These are phyloP conservation scores for Daldinia sp. DNA, from an alignment of 2,329 filamentous ascomycete species.

Conservation along the genomic window DNA sequence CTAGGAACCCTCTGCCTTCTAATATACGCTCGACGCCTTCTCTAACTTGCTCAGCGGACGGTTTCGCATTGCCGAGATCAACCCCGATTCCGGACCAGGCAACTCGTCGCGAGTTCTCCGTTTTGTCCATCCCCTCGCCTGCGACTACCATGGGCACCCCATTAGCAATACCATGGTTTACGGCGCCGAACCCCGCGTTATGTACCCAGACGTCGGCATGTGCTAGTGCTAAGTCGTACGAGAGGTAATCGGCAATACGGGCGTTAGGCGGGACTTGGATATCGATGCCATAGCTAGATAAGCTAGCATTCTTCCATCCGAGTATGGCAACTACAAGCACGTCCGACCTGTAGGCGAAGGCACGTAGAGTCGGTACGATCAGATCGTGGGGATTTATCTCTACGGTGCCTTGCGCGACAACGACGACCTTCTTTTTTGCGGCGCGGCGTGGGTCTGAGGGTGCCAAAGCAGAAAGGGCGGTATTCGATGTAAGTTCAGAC, in stretches of 20 bases:
- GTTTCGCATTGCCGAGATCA: slow-evolving; percentile 44
- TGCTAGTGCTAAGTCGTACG: slow-evolving; percentile 51
- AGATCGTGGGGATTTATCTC: slow-evolving; percentile 50
- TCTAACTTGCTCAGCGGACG: slow-evolving; percentile 41
- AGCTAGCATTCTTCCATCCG: slow-evolving; percentile 45
- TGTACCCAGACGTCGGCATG: slow-evolving; percentile 51
- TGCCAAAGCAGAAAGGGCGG: slow-evolving; percentile 13
- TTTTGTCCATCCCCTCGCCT: slow-evolving; percentile 54
- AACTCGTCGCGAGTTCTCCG: slow-evolving; percentile 49
- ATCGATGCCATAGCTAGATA: slow-evolving; percentile 27
- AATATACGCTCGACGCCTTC: slow-evolving; percentile 45
- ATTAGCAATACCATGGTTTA: slow-evolving; percentile 52
- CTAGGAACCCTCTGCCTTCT: slow-evolving; percentile 32
- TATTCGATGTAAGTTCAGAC: slow-evolving; percentile 45
- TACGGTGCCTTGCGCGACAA: slow-evolving; percentile 53
- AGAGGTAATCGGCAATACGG: slow-evolving; percentile 49
- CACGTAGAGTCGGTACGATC: slow-evolving; percentile 50
- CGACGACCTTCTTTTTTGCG: slow-evolving; percentile 45
- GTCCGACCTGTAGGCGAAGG: slow-evolving; percentile 41
- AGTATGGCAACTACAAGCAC: slow-evolving; percentile 50
- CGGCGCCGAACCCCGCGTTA: slow-evolving; percentile 53
- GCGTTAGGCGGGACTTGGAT: slow-evolving; percentile 44
- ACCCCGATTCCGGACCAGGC: slow-evolving; percentile 49
- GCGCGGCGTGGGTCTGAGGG: not conserved
- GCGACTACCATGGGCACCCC: slow-evolving; percentile 53